A percentile compares a stretch with the other conserved stretches of the same genome.
phyloP scores from a whole-genome alignment of 345 rosid species.

The Dimocarpus longan region DNA sequence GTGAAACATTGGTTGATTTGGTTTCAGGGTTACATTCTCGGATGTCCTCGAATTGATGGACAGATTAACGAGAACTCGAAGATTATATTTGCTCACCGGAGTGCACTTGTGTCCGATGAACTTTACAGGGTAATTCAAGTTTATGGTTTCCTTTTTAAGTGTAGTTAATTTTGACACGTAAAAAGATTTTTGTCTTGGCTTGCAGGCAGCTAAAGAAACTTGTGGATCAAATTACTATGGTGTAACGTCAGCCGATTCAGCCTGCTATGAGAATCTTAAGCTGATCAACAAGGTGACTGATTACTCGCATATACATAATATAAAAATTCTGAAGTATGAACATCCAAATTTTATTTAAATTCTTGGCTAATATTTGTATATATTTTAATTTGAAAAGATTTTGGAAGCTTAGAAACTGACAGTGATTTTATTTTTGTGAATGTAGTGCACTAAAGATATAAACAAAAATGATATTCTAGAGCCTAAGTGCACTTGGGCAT shows the following conservation, averaged over 20 bases:
- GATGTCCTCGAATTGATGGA: constrained; percentile 37
- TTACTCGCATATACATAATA: background rate
- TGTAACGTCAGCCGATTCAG: constrained; percentile 27
- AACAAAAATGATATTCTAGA: constrained; percentile 25
- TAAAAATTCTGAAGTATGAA: no score
- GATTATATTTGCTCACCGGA: constrained; percentile 32
- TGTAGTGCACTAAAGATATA: constrained; percentile 35
- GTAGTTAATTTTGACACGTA: background rate
- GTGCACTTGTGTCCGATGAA: constrained; percentile 36
- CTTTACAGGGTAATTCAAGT: constrained; percentile 27
- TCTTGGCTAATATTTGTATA: no score
- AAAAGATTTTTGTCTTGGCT: background rate
- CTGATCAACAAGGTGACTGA: constrained; percentile 24
- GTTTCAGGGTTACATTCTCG: constrained; percentile 32
- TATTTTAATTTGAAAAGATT: no score
- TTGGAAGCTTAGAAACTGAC: no score
- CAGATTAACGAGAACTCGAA: constrained; percentile 27
- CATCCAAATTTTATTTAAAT: no score
- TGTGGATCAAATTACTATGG: constrained; percentile 33
- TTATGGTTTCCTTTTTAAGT: background rate
- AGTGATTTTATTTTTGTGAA: background rate
- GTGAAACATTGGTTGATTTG: background rate
- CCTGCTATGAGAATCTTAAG: constrained; percentile 28
- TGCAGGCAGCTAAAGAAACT: constrained; percentile 31
- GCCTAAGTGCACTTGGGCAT: constrained; percentile 36